phyloP scores from a whole-genome alignment of 208 protist genomes.

The Acanthamoeba royreba region DNA sequence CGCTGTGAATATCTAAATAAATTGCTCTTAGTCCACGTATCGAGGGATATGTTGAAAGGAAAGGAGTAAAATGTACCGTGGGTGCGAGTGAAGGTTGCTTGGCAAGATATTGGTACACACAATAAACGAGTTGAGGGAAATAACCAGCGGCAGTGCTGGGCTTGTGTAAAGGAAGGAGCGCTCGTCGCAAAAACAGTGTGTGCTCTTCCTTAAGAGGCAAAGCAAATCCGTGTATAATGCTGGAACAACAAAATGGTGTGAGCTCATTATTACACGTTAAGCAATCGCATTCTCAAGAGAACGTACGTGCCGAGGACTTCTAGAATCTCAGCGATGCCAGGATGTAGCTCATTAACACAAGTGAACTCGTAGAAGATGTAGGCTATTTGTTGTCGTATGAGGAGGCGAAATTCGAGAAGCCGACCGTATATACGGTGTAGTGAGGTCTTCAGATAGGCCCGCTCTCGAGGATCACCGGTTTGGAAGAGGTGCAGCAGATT shows the following conservation, averaged over 20 bases:
- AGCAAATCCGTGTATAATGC: slow-evolving; percentile 85
- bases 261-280: not conserved
- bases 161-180: slow-evolving; percentile 81
- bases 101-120: slow-evolving; percentile 82
- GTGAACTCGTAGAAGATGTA: slow-evolving; percentile 78
- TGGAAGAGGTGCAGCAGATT: slow-evolving; percentile 80
- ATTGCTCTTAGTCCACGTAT: not conserved
- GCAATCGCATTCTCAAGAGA: not conserved
- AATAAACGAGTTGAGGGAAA: slow-evolving; percentile 79
- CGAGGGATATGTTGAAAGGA: not conserved
- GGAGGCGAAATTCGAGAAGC: slow-evolving; percentile 75
- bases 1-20: slow-evolving; percentile 39
- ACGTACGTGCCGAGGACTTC: slow-evolving; percentile 78
- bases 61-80: not conserved
- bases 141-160: slow-evolving; percentile 65
- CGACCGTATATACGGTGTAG: slow-evolving; percentile 82
- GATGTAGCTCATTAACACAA: slow-evolving; percentile 76
- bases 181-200: slow-evolving; percentile 60
- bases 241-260: slow-evolving; percentile 8
- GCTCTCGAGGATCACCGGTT: slow-evolving; percentile 80
- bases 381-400: slow-evolving; percentile 75
- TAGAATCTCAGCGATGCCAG: slow-evolving; percentile 81
- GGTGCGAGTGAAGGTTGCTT: slow-evolving; percentile 76
- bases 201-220: slow-evolving; percentile 83
- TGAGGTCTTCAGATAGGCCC: slow-evolving; percentile 83